These are phyloP conservation scores for Yamadazyma paraphyllophila DNA, from an alignment of 805 yeast species.

Conservation along the genomic window DNA sequence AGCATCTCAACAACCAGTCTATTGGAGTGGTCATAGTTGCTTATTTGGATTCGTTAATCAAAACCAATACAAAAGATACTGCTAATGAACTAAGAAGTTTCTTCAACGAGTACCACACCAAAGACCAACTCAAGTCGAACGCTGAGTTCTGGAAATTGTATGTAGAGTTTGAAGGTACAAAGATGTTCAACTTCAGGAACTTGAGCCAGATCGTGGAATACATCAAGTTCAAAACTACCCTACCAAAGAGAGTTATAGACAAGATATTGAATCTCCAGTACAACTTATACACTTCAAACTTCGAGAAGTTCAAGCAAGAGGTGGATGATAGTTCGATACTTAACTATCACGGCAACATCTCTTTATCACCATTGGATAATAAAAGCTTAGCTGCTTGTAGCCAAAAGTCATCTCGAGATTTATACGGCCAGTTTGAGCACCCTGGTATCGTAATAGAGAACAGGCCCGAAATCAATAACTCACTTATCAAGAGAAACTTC, in stretches of 20 bases:
- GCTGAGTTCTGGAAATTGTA: slow-evolving; percentile 56
- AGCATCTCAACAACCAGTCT: slow-evolving; percentile 39
- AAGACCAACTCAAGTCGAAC: slow-evolving; percentile 37
- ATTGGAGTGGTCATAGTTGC: slow-evolving; percentile 36
- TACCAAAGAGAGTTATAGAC: slow-evolving; percentile 51
- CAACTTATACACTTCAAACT: slow-evolving; percentile 19
- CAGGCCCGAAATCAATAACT: slow-evolving; percentile 35
- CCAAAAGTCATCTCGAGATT: background rate
- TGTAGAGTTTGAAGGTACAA: slow-evolving; percentile 50
- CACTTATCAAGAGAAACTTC: slow-evolving; percentile 19
- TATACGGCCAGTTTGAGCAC: slow-evolving; percentile 9
- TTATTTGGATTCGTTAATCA: slow-evolving; percentile 26
- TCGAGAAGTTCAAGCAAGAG: slow-evolving; percentile 5
- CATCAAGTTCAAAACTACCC: slow-evolving; percentile 42
- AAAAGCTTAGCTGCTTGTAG: slow-evolving; percentile 20
- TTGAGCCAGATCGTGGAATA: slow-evolving; percentile 44
- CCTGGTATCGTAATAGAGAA: slow-evolving; percentile 36
- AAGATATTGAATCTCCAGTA: slow-evolving; percentile 21
- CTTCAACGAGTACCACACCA: slow-evolving; percentile 26
- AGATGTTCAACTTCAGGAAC: slow-evolving; percentile 42
- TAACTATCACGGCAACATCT: slow-evolving; percentile 19
- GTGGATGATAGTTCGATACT: slow-evolving; percentile 16
- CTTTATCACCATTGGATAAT: slow-evolving; percentile 28
- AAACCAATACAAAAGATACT: slow-evolving; percentile 19
- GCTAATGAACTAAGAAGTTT: slow-evolving; percentile 15